phyloP scores from a whole-genome alignment of 2,329 filamentous ascomycete species.

The Aspergillus novofumigatus region DNA sequence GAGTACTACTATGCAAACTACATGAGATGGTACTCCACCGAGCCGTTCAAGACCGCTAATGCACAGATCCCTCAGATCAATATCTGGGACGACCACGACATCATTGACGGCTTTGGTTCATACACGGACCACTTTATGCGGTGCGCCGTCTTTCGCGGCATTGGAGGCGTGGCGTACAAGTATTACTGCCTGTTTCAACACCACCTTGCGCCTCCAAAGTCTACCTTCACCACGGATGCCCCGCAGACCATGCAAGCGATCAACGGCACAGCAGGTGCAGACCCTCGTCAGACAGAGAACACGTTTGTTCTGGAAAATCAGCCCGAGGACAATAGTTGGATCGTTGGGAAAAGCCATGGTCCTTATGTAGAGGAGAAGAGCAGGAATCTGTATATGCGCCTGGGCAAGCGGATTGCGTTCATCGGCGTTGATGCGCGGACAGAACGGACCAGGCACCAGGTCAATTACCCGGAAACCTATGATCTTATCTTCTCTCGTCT shows the following conservation, averaged over 20 bases:
- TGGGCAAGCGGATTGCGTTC: slow-evolving; percentile 62
- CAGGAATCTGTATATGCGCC: slow-evolving; percentile 59
- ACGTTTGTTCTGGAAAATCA: slow-evolving; percentile 64
- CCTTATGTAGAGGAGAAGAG: slow-evolving; percentile 62
- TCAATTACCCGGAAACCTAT: slow-evolving; percentile 75
- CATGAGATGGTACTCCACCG: slow-evolving; percentile 64
- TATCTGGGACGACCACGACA: slow-evolving; percentile 64
- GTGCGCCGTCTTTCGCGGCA: slow-evolving; percentile 61
- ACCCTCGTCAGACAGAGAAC: slow-evolving; percentile 68
- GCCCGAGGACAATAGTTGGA: slow-evolving; percentile 66
- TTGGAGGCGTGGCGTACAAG: slow-evolving; percentile 56
- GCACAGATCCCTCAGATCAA: slow-evolving; percentile 62
- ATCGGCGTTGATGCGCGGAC: slow-evolving; percentile 58
- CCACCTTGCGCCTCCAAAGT: slow-evolving; percentile 76
- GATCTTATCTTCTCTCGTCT: slow-evolving; percentile 56
- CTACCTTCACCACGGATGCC: slow-evolving; percentile 77
- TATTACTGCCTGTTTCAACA: slow-evolving; percentile 67
- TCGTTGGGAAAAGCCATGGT: slow-evolving; percentile 69
- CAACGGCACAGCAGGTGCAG: slow-evolving; percentile 51
- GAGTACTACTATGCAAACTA: slow-evolving; percentile 61
- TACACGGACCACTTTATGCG: slow-evolving; percentile 66
- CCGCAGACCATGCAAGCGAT: slow-evolving; percentile 49
- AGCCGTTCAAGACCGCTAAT: slow-evolving; percentile 57
- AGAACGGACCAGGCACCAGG: slow-evolving; percentile 83
- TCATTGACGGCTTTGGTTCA: slow-evolving; percentile 63